Evolutionary conservation across 169 alveolate genomes (phyloP).

Genomic region (Plasmodium knowlesi): DNA sequence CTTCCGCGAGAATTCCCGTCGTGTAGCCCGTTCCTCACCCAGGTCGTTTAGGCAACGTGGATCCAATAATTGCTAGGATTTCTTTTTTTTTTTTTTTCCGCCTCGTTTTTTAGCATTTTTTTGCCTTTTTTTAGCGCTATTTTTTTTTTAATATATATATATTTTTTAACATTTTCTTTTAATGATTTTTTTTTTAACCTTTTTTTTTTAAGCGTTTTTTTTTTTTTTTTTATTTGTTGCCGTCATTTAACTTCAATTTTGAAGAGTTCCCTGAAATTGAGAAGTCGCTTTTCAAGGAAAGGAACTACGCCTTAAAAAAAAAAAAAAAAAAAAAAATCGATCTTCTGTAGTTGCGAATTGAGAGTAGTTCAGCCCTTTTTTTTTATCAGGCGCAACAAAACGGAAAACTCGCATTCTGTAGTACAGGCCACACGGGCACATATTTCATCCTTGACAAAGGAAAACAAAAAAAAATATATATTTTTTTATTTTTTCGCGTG

Average conservation of each 20-base stretch:
- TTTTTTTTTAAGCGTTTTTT: neutral
- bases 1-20: neutral
- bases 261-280: neutral
- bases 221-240: neutral
- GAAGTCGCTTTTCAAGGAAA: neutral
- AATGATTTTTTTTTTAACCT: neutral
- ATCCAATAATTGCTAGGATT: too few relatives aligned
- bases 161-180: neutral
- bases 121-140: neutral
- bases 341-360: neutral
- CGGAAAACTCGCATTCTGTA: neutral
- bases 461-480: neutral
- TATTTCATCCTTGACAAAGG: neutral
- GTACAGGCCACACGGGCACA: neutral
- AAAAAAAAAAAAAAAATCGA: neutral
- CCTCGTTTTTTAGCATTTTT: neutral
- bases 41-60: neutral
- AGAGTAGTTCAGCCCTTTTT: neutral
- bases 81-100: conserved; percentile 1
- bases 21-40: neutral
- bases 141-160: too few relatives aligned
- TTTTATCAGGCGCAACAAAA: neutral
- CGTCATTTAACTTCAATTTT: neutral
- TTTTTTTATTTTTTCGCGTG: neutral
- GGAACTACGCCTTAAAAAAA: neutral